Conservation (phyloP, 345 rosid species). For the Cardamine chenopodiifolia region DNA sequence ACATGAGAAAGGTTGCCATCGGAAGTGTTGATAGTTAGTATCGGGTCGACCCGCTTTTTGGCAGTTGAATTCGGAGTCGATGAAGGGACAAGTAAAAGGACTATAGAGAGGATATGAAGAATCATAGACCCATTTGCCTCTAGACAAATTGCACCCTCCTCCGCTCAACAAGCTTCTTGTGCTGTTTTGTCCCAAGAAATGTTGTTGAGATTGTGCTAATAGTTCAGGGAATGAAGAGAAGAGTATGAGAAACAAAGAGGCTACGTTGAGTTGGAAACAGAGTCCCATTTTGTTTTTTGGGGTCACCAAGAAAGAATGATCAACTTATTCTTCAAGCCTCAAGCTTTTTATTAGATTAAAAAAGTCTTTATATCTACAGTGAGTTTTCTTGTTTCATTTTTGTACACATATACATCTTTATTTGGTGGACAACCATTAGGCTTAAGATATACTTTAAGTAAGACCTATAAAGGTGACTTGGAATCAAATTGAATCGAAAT, state of each 20-base stretch:
- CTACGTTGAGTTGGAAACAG: conserved; percentile 31
- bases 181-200: conserved; percentile 34
- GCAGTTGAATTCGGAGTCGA: conserved; percentile 75
- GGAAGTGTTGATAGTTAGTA: conserved; percentile 57
- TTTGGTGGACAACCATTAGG: conserved; percentile 23
- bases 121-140: conserved; percentile 80
- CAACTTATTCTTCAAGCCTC: conserved; percentile 37
- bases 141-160: conserved; percentile 51
- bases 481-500: neutral
- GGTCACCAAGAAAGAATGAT: conserved; percentile 28
- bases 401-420: neutral
- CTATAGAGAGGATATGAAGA: conserved; percentile 66
- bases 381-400: conserved; percentile 4
- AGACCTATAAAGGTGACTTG: neutral
- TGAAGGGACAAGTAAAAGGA: conserved; percentile 65
- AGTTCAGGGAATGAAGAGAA: conserved; percentile 23
- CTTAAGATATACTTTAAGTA: conserved; percentile 31
- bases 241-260: conserved; percentile 40
- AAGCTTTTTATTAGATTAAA: conserved; percentile 27
- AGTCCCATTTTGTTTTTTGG: conserved; percentile 30
- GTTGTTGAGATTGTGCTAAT: conserved; percentile 38
- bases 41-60: conserved; percentile 77
- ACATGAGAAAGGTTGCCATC: conserved; percentile 81
- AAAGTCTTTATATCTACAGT: conserved; percentile 10
- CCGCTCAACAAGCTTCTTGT: conserved; percentile 28